Percentiles rank a stretch among this genome's conserved stretches.
phyloP scores from a whole-genome alignment of 495 filamentous ascomycete genomes.

The Amorphotheca resinae region DNA sequence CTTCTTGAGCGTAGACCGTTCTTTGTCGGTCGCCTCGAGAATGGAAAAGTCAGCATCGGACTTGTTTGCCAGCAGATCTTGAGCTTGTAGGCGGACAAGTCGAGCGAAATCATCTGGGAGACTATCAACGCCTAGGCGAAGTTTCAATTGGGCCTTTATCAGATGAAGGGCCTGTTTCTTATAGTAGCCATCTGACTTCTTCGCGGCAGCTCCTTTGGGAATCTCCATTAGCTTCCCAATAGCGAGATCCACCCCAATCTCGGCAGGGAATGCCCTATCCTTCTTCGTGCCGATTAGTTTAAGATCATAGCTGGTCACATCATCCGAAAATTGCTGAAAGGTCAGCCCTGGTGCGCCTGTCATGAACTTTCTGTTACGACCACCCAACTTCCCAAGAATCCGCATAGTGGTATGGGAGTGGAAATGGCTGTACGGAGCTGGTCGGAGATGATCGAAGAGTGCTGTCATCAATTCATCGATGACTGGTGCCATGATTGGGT shows the following conservation, averaged over 20 bases:
- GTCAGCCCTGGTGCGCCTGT: constrained; percentile 70
- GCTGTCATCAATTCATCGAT: constrained; percentile 98
- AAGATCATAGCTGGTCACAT: constrained; percentile 72
- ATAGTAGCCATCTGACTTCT: constrained; percentile 72
- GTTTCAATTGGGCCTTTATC: constrained; percentile 75
- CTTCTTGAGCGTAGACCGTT: constrained; percentile 76
- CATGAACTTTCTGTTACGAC: constrained; percentile 88
- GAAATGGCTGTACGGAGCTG: constrained; percentile 89
- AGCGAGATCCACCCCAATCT: constrained; percentile 76
- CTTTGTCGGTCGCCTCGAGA: constrained; percentile 58
- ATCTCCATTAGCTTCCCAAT: constrained; percentile 73
- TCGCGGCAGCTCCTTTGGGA: constrained; percentile 47
- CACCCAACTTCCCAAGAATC: constrained; percentile 95
- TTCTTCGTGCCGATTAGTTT: constrained; percentile 76
- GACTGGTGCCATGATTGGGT: constrained; percentile 97
- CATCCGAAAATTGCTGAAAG: constrained; percentile 77
- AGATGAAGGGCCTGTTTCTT: constrained; percentile 86
- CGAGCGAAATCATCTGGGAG: constrained; percentile 81
- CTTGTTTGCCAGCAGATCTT: constrained; percentile 64
- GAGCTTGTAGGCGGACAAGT: constrained; percentile 74
- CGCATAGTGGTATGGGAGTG: constrained; percentile 95
- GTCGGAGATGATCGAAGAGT: constrained; percentile 85
- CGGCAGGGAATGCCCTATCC: constrained; percentile 75
- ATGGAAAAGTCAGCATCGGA: constrained; percentile 47
- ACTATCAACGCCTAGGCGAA: constrained; percentile 76